These are phyloP conservation scores for Persicaria tinctoria DNA, from an alignment of 148 eudicot species.

Conservation along the genomic window DNA sequence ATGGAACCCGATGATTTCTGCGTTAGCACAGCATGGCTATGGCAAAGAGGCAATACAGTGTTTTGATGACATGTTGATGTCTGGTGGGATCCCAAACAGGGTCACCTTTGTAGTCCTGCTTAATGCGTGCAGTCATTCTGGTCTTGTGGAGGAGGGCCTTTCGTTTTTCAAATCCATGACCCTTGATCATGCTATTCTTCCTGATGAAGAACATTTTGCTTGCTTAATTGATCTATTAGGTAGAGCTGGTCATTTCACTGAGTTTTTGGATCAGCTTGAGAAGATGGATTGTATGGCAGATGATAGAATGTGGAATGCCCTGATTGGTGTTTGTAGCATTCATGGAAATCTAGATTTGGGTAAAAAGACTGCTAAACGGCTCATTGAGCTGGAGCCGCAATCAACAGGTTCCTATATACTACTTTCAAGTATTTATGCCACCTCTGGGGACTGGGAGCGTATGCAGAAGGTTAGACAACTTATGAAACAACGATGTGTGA, in stretches of 20 bases:
- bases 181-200: slow-evolving; percentile 36
- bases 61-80: slow-evolving; percentile 45
- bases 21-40: slow-evolving; percentile 67
- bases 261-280: slow-evolving; percentile 47
- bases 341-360: slow-evolving; percentile 52
- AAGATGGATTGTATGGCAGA: slow-evolving; percentile 47
- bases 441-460: slow-evolving; percentile 53
- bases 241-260: slow-evolving; percentile 54
- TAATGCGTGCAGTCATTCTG: slow-evolving; percentile 69
- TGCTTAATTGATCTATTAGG: slow-evolving; percentile 67
- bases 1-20: slow-evolving; percentile 74
- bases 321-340: slow-evolving; percentile 59
- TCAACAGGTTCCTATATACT: slow-evolving; percentile 50
- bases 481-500: slow-evolving; percentile 37
- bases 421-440: slow-evolving; percentile 57
- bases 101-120: slow-evolving; percentile 54
- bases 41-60: slow-evolving; percentile 40
- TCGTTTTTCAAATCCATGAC: slow-evolving; percentile 43
- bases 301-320: slow-evolving; percentile 52
- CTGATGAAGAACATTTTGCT: slow-evolving; percentile 68
- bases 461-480: slow-evolving; percentile 38
- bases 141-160: slow-evolving; percentile 58
- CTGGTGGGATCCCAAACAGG: slow-evolving; percentile 49
- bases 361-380: slow-evolving; percentile 42
- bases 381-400: slow-evolving; percentile 46